Base-by-base conservation (phyloP, 805 yeast species). In the Candida verbasci region DNA sequence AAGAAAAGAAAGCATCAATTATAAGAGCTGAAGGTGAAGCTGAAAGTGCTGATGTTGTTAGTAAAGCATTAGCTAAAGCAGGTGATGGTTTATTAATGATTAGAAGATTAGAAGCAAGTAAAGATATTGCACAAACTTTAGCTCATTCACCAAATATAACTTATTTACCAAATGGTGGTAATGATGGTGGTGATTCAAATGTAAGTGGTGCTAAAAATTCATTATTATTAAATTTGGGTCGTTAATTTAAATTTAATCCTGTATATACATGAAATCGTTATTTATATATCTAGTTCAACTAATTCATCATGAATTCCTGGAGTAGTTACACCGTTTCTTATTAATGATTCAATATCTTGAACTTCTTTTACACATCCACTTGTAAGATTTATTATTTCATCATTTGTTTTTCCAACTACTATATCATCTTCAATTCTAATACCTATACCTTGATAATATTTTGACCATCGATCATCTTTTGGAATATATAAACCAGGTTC, bases 1-100 rank as follows among this genome's bases (percentile, higher is more conserved):
- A 93, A 68, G 97, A 91, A 62, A 79, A 95, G 58, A 89, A 84
- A 61, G 98, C 97, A 2, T 70, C 86, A 32, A 87, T 93, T 52
- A 89, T 93, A 48, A 80, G 97, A 53, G 98, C 98, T 20, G 98
- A 93, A 65, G 98, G 97, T 66, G 98, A 93, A 68, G 98, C 98
- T 34, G 97, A 93, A 62, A 87, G 96, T 40, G 98, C 98, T 3
- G 97, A 93, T 42, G 80, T 80, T 43, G 93, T 93, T 44, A 87
- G 96, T 24, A 86, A 81, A 62, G 97, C 97, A 4, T 75, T 93
- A 47, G 78, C 82, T 37, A 89, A 88, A 68, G 88, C 94, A 17
- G 98, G 98, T 60, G 97, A 93, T 56, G 97, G 97, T 48, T 72
- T 93, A 49, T 72, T 93, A 56, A 75, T 86, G 70, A 89, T 93